phyloP scores from a whole-genome alignment of 2,329 filamentous ascomycete species.

The Stylonectria norvegica region DNA sequence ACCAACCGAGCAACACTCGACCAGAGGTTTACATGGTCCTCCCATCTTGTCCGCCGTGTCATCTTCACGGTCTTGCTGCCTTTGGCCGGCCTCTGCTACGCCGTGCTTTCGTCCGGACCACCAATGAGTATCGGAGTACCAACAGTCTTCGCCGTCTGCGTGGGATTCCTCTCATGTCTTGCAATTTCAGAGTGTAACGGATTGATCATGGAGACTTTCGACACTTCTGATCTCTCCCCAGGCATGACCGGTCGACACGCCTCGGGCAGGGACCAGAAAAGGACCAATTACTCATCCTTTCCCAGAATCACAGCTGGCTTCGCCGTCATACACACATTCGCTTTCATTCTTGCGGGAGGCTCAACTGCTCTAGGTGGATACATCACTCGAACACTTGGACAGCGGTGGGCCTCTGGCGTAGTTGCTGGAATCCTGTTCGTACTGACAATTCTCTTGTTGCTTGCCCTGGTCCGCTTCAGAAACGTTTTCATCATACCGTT shows the following conservation, averaged over 20 bases:
- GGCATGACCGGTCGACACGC: constrained; percentile 59
- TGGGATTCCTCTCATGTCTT: constrained; percentile 69
- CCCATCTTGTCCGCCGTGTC: constrained; percentile 65
- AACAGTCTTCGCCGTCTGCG: constrained; percentile 60
- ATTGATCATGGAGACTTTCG: constrained; percentile 76
- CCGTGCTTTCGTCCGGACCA: constrained; percentile 61
- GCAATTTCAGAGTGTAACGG: constrained; percentile 74
- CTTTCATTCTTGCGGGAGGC: constrained; percentile 65
- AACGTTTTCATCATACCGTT: constrained; percentile 66
- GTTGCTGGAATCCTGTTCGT: constrained; percentile 64
- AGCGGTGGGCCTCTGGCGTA: constrained; percentile 64
- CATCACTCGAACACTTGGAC: constrained; percentile 62
- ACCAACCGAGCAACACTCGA: constrained; percentile 67
- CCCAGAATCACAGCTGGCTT: constrained; percentile 70
- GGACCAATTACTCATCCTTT: constrained; percentile 72
- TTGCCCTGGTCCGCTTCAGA: constrained; percentile 62
- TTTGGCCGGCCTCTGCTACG: constrained; percentile 63
- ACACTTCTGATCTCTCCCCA: constrained; percentile 74
- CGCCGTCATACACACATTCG: constrained; percentile 65
- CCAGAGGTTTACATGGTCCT: constrained; percentile 64
- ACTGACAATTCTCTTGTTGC: constrained; percentile 60
- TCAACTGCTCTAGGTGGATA: constrained; percentile 67
- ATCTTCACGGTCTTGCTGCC: constrained; percentile 67
- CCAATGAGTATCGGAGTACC: constrained; percentile 60
- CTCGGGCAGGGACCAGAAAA: constrained; percentile 38